Base-by-base conservation (phyloP, 2,329 filamentous ascomycete species). In the Chaetomiaceae sp. region DNA sequence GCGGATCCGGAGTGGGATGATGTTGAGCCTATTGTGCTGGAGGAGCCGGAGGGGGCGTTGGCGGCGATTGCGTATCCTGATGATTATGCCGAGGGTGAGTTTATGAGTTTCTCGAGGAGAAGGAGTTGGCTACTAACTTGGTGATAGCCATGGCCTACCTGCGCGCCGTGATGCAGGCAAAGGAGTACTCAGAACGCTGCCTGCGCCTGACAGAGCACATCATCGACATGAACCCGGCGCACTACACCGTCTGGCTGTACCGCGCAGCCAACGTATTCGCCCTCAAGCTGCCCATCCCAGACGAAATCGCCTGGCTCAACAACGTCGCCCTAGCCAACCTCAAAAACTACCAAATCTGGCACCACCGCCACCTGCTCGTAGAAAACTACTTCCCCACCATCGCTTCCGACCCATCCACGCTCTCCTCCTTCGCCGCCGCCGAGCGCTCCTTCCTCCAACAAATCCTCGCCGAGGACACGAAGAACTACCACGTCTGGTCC, bases 341-440 rank as follows among this genome's bases (percentile, higher is more conserved):
- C 65, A 99, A 99, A 72, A 99, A 97, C 74, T 99, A 99, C 74
- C 94, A 99, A 73, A 99, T 99, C 70, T 99, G 94, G 89, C 83
- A 87, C 68, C 83, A 86, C 64, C 79, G 83, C 23, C 82, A 86
- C 68, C 73, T 84, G n/a, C 74, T 87, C 29, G 74, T 86, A 48
- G 81, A 87, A 61, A 69, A 78, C 59, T 74, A 82, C 63, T 76
- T 76, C 64, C 71, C 76, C 61, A 70, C 81, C 71, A 88, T 82
- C 74, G 85, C 73, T 68, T 79, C 62, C 68, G 84, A 76, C 68
- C 61, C 71, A 72, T 69, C 77, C 74, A 70, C 80, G 74, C 57
- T 84, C 54, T 73, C 81, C 14, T 75, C 68, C 17, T 78, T 89
- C 48, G 82, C 81, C 11, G 68, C 76, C 4, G 81, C 80, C 3